Evolutionary conservation across 163 green algal genomes (phyloP).

Genomic region (Chlorella variabilis): DNA sequence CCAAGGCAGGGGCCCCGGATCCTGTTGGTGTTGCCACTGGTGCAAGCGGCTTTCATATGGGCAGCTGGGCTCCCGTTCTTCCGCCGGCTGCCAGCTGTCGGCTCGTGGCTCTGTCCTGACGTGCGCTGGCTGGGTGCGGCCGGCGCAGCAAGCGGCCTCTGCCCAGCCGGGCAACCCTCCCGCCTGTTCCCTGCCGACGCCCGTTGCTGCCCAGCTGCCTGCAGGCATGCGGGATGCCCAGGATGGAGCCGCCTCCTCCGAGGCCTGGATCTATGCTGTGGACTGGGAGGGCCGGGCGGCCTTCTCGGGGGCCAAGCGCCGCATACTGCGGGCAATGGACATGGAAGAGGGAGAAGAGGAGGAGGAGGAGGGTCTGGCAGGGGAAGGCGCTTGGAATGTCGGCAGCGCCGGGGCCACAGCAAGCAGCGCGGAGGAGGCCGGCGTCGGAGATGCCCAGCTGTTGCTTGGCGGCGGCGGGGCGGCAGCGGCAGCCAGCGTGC

Average conservation of each 20-base stretch:
- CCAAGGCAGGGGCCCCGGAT: conserved; percentile 36
- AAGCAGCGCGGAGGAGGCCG: no score
- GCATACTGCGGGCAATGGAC: conserved; percentile 3
- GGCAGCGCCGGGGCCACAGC: neutral
- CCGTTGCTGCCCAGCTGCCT: neutral
- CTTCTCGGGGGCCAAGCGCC: neutral
- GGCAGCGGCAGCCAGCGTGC: no score
- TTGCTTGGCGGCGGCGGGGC: no score
- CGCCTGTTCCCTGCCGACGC: neutral
- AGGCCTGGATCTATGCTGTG: conserved; percentile 48
- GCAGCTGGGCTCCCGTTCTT: no score
- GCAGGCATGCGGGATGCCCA: conserved; percentile 55
- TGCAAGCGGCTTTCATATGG: neutral
- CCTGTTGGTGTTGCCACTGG: neutral
- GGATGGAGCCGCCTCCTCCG: conserved; percentile 46
- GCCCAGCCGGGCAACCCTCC: neutral
- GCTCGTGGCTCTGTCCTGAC: no score
- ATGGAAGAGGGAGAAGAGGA: neutral
- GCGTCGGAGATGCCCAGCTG: no score
- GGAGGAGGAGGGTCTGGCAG: neutral
- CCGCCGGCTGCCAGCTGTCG: no score
- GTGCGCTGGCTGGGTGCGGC: no score
- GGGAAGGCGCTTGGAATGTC: no score
- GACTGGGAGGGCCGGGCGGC: conserved; percentile 30
- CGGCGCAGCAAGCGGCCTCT: no score